Base-by-base conservation (phyloP, 805 yeast species). In the Saccharomycopsis fermentans region DNA sequence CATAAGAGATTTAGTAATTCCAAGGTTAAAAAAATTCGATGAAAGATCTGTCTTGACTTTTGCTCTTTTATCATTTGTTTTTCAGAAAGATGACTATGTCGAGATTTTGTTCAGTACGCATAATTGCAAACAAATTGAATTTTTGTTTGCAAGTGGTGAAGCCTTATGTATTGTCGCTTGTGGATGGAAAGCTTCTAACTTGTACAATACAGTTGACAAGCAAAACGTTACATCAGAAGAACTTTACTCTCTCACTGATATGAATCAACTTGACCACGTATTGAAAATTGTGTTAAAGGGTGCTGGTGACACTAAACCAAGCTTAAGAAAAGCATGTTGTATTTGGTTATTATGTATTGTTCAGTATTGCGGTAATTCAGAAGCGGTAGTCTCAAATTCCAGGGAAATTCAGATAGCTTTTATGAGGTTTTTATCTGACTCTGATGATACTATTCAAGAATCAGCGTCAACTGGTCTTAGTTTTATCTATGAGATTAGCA, bases 371-470 rank as follows among this genome's bases (percentile, higher is more conserved):
- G 82, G 85, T 3, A 76, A 80, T 34, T 66, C 75, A 14, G 65
- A 71, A 0, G 66, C 67, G 0, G 69, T 86, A 0, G 66, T 66
- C 26, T 70, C 66, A 0, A 72, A 71, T 4, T 74, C 89, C 0
- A 72, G 81, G n/a, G 79, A 79, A 26, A 81, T 90, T 50, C 97
- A 92, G 68, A 67, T 79, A 3, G 73, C 86, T 0, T 91, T 92
- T 65, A 82, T 90, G 87, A 77, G 79, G 60, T 87, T 88, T 66
- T 74, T 92, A 58, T 83, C 88, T 0, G 94, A 87, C 62, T 74
- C 84, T 55, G 97, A 92, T 67, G 97, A 91, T 34, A 70, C 90
- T 19, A 76, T 90, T n/a, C 97, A 92, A 67, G 97, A 92, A 61
- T 80, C 94, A 12, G 97, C 98, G 0, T 83, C 96, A 0, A 77